Base-by-base conservation (phyloP, 2,329 filamentous ascomycete species). In the Lachnellula suecica region DNA sequence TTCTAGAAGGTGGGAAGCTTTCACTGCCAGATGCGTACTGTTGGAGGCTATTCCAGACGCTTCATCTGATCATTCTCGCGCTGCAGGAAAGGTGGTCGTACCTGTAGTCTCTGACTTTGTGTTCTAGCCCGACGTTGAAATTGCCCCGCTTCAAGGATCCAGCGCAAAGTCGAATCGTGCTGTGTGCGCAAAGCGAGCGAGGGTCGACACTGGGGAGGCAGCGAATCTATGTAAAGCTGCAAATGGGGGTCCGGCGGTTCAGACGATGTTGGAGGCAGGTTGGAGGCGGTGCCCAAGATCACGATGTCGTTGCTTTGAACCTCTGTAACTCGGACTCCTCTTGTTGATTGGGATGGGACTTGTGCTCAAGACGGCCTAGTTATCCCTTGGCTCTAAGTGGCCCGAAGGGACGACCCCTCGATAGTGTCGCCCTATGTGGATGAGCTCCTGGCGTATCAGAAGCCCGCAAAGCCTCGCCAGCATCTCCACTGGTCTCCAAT, bases 121-220 rank as follows among this genome's bases (percentile, higher is more conserved):
- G 56, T 57, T 60, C 53, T 57, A 59, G 56, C 49, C 47, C 55
- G 57, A 57, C 48, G 55, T 57, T 52, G 56, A 52, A 31, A 51
- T 44, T 59, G 61, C 61, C 61, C 60, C 61, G 59, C 61, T 61
- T 59, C 60, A 58, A 59, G 56, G 59, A 54, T 59, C 27, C 31
- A 22, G 53, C 48, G 45, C 44, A 27, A 38, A 49, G 25, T 44
- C 22, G n/a, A 25, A 31, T 53, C 4, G 34, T 47, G 20, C 40
- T 40, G 38, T 27, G 37, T 45, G 49, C 44, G 49, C 46, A 45
- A 44, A 51, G 40, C 10, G 15, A 23, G 23, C 19, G 20, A 7
- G 19, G 24, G 25, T 7, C 20, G 31, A 17, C 19, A 19, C 10
- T 38, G 13, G 17, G 13, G 25, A 20, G 13, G 13, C 17, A 43